These are phyloP conservation scores for Fistulina hepatica DNA, from an alignment of 1,284 basidiomycete genomes.

Conservation along the genomic window DNA sequence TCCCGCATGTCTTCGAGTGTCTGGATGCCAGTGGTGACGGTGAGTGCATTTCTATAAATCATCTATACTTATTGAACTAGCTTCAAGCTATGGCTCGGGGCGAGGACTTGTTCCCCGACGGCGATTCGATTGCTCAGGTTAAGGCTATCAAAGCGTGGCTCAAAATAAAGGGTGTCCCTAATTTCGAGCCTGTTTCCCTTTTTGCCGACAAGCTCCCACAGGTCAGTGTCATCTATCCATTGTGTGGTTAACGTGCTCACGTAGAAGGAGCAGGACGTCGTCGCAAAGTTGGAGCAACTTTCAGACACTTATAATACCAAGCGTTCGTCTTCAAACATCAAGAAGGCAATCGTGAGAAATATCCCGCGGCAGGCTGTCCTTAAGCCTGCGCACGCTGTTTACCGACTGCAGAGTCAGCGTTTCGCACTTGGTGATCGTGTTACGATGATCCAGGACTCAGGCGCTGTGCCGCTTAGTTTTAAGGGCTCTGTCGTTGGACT, in stretches of 20 bases:
- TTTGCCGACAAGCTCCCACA: conserved; percentile 88
- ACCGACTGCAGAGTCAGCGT: conserved; percentile 83
- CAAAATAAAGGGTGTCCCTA: conserved; percentile 74
- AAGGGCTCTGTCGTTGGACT: conserved; percentile 94
- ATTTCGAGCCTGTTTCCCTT: conserved; percentile 88
- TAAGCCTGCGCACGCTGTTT: conserved; percentile 86
- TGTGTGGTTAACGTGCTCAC: conserved; percentile 1
- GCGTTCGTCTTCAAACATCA: conserved; percentile 57
- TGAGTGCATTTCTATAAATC: conserved; percentile 23
- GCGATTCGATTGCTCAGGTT: conserved; percentile 61
- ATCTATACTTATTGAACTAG: conserved; percentile 11
- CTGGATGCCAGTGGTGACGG: conserved; percentile 64
- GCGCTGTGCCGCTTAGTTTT: conserved; percentile 84
- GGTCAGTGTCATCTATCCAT: conserved; percentile 32
- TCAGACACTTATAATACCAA: conserved; percentile 56
- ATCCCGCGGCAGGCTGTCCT: conserved; percentile 93
- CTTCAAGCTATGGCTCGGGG: conserved; percentile 61
- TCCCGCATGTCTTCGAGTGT: conserved; percentile 70
- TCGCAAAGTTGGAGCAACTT: conserved; percentile 67
- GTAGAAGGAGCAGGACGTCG: conserved; percentile 45
- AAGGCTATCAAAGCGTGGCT: conserved; percentile 82
- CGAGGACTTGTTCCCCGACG: conserved; percentile 58
- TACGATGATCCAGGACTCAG: conserved; percentile 90
- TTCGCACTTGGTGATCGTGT: conserved; percentile 94
- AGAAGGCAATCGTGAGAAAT: conserved; percentile 82